Conservation (phyloP, 2,329 filamentous ascomycete species). For the Orbilia javanica region DNA sequence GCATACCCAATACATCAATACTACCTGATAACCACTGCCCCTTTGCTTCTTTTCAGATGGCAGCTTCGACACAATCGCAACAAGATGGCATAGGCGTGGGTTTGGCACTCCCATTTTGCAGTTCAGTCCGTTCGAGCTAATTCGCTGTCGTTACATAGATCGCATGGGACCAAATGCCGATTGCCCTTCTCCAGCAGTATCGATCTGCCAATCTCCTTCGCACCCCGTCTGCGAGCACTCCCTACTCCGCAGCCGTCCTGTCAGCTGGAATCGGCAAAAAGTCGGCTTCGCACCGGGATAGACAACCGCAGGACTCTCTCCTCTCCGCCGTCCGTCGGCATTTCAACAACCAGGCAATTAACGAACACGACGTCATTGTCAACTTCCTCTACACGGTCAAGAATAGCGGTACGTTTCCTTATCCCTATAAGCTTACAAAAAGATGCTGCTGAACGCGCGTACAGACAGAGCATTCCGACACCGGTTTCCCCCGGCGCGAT, state of each 20-base stretch:
- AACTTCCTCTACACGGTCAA: slow-evolving; percentile 80
- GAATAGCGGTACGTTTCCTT: slow-evolving; percentile 67
- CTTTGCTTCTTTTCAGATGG: not conserved
- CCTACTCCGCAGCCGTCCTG: slow-evolving; percentile 74
- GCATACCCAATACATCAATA: too few relatives aligned
- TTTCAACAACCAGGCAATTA: slow-evolving; percentile 82
- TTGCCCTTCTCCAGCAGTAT: slow-evolving; percentile 77
- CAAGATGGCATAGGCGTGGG: slow-evolving; percentile 16
- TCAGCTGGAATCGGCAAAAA: slow-evolving; percentile 65
- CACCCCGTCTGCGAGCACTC: slow-evolving; percentile 76
- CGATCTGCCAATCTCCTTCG: slow-evolving; percentile 79
- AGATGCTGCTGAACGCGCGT: not conserved
- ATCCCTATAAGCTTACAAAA: not conserved
- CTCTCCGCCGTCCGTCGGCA: slow-evolving; percentile 81
- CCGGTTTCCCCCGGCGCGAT: slow-evolving; percentile 47
- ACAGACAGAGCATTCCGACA: slow-evolving; percentile 52
- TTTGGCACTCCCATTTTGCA: not conserved
- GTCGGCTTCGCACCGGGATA: slow-evolving; percentile 66
- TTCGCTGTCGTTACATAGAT: slow-evolving; percentile 63
- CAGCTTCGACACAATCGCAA: slow-evolving; percentile 10
- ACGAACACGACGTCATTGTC: slow-evolving; percentile 85
- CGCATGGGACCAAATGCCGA: slow-evolving; percentile 65
- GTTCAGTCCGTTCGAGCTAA: not conserved
- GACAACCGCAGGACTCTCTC: slow-evolving; percentile 67
- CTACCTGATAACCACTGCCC: too few relatives aligned